Base-by-base conservation (phyloP, 2,329 filamentous ascomycete species). In the Neoarthrinium moseri region DNA sequence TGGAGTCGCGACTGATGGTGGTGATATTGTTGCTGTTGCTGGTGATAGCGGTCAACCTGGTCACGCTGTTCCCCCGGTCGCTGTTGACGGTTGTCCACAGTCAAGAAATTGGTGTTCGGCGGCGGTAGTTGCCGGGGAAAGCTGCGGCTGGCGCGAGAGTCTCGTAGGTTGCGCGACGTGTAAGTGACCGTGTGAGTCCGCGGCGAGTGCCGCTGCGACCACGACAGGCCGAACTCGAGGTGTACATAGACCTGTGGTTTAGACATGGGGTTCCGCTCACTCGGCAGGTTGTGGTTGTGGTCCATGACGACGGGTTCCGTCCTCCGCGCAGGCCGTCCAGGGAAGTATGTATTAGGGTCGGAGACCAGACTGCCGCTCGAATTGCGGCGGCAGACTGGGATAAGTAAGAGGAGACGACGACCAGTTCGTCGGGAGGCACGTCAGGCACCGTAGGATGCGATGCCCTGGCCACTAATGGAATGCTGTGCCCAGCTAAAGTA, bases 221-320 rank as follows among this genome's bases (percentile, higher is more conserved):
- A 77, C 1, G 75, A 76, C 20, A 80, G 60, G 23, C 76, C 74
- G 48, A 78, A 75, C 55, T 77, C 75, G 48, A 80, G 60, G 45
- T 75, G 71, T 8, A 79, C 60, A 47, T 76, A 78, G 44, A 79
- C 62, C 47, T 73, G 71, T 22, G 71, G 72, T 22, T 63, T 64
- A 20, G 59, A 56, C 18, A 61, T 48, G 32, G 52, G 46, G 50
- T 48, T 53, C 38, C 54, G 54, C 48, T 62, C 56, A 49, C 53
- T 52, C 48, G 53, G 56, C 46, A 56, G 53, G 49, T 56, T 48
- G 45, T 50, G 54, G 48, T 50, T 45, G 44, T 54, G 48, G 43
- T 55, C 50, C 50, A 61, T 59, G 53, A 49, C 58, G 56, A 58
- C 56, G 53, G 52, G 53, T 32, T 57, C 54, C 41, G 50, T 58